A percentile compares a stretch with the other conserved stretches of the same genome.
Conservation (phyloP, 2,329 filamentous ascomycete species). For the Penicillium sp. region DNA sequence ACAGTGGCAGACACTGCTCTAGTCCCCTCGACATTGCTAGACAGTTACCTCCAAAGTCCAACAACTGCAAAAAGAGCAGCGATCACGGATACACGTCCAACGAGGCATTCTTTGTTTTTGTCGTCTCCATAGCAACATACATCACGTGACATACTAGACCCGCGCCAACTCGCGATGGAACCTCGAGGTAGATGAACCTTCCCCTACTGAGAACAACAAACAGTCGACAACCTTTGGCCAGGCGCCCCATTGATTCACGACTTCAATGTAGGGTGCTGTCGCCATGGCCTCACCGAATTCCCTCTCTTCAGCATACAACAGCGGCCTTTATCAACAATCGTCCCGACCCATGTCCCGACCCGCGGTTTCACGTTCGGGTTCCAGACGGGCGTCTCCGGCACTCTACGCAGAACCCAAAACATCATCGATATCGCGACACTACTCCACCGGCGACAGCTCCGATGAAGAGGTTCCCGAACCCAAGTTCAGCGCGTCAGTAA, state of each 20-base stretch:
- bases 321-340: conserved; percentile 36
- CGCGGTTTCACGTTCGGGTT: conserved; percentile 34
- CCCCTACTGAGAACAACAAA: conserved; percentile 22
- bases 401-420: conserved; percentile 20
- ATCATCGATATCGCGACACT: conserved; percentile 27
- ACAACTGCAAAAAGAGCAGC: neutral
- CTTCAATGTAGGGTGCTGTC: conserved; percentile 27
- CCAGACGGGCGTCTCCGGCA: conserved; percentile 35
- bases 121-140: conserved; percentile 15
- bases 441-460: conserved; percentile 73
- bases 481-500: conserved; percentile 88
- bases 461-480: conserved; percentile 91
- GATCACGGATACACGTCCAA: neutral
- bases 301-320: conserved; percentile 36
- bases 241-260: conserved; percentile 26
- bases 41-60: too few species aligned
- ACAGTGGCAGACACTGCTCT: neutral
- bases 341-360: conserved; percentile 39
- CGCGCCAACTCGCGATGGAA: conserved; percentile 13
- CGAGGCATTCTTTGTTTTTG: conserved; percentile 19
- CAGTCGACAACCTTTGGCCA: conserved; percentile 20
- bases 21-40: neutral
- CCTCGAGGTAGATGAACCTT: conserved; percentile 17
- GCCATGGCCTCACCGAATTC: conserved; percentile 41
- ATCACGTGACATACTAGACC: conserved; percentile 18